phyloP scores from a whole-genome alignment of 179 eudicot genomes.

The Silene noctiflora region DNA sequence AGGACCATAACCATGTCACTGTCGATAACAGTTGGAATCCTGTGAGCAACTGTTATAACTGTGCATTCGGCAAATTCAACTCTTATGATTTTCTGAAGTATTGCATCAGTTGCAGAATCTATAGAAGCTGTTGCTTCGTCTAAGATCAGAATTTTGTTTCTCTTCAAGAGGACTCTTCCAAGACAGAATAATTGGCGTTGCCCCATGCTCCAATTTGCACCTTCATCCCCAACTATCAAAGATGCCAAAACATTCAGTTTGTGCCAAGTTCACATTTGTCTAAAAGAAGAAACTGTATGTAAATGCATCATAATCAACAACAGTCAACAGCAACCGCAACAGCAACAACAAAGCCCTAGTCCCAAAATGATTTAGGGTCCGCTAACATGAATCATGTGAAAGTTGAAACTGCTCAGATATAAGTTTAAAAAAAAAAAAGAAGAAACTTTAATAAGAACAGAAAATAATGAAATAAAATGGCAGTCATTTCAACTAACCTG shows the following conservation, averaged over 20 bases:
- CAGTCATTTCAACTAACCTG: constrained; percentile 33
- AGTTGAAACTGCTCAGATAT: too few species aligned
- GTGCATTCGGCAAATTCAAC: constrained; percentile 67
- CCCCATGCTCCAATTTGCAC: constrained; percentile 77
- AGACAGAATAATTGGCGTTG: constrained; percentile 71
- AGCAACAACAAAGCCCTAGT: too few species aligned
- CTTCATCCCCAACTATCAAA: constrained; percentile 65
- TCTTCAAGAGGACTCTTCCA: constrained; percentile 61
- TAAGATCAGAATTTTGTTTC: constrained; percentile 63
- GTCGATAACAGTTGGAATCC: constrained; percentile 74
- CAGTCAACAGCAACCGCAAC: too few species aligned
- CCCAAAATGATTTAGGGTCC: too few species aligned
- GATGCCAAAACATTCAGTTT: not conserved
- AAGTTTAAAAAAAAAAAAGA: not conserved
- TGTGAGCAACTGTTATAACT: constrained; percentile 69
- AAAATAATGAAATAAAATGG: not conserved
- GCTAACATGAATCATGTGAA: too few species aligned
- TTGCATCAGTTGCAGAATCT: constrained; percentile 60
- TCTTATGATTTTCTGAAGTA: constrained; percentile 57
- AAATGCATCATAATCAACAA: not conserved
- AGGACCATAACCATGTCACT: constrained; percentile 77
- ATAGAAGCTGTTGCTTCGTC: constrained; percentile 87
- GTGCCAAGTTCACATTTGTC: not conserved
- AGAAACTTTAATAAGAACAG: not conserved
- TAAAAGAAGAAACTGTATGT: not conserved